A percentile compares a stretch with the other conserved stretches of the same genome.
Evolutionary conservation across 225 moss, liverwort and hornwort species (phyloP).

Genomic region (Sphagnum tenellum): DNA sequence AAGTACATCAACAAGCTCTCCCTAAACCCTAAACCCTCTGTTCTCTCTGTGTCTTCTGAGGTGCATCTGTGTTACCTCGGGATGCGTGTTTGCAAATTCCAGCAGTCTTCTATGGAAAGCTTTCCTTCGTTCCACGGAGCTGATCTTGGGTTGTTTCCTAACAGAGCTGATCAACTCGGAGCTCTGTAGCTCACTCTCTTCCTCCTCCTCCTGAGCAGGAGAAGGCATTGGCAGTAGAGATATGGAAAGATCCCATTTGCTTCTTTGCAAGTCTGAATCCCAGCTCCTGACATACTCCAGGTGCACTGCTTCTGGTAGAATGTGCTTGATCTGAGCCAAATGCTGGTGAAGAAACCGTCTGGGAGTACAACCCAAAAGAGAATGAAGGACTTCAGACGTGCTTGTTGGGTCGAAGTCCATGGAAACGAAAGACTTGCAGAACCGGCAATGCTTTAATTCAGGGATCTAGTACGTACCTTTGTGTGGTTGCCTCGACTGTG

Average conservation of each 20-base stretch:
- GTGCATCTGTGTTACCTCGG: slow-evolving; percentile 29
- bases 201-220: slow-evolving; percentile 15
- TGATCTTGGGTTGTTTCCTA: slow-evolving; percentile 42
- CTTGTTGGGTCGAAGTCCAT: no score
- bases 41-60: background rate
- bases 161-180: no score
- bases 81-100: slow-evolving; percentile 33
- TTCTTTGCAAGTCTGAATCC: slow-evolving; percentile 59
- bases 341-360: slow-evolving; percentile 81
- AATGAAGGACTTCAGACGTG: no score
- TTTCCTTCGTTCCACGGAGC: slow-evolving; percentile 53
- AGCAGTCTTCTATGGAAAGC: slow-evolving; percentile 60
- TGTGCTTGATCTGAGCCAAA: slow-evolving; percentile 74
- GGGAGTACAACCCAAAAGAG: slow-evolving; percentile 6
- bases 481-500: slow-evolving; percentile 85
- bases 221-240: slow-evolving; percentile 40
- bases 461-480: slow-evolving; percentile 31
- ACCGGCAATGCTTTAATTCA: no score
- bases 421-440: no score
- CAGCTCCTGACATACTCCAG: slow-evolving; percentile 67
- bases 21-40: no score
- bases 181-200: no score
- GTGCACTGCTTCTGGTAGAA: slow-evolving; percentile 65
- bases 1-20: background rate
- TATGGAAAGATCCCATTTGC: slow-evolving; percentile 76